These are phyloP conservation scores for Bimuria novae-zelandiae DNA, from an alignment of 2,329 filamentous ascomycete species.

Conservation along the genomic window DNA sequence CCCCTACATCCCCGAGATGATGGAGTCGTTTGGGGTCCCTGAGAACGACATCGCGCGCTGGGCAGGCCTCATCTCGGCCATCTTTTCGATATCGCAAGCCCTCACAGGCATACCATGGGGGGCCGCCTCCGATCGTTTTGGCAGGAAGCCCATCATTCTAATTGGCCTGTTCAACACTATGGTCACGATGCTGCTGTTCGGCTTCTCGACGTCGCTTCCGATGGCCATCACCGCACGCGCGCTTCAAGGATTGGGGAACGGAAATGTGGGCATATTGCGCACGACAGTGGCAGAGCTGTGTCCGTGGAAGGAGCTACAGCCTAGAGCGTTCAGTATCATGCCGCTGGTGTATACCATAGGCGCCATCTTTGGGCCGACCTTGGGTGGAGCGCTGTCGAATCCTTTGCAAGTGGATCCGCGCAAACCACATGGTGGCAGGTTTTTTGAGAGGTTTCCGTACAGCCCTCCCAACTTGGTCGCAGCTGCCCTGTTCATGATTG, in stretches of 20 bases:
- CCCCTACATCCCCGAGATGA: constrained; percentile 76
- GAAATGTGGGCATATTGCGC: constrained; percentile 82
- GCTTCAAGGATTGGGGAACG: constrained; percentile 82
- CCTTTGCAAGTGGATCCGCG: constrained; percentile 75
- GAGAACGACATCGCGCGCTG: constrained; percentile 60
- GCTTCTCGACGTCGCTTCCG: constrained; percentile 75
- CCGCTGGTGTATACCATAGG: constrained; percentile 88
- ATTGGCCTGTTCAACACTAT: constrained; percentile 78
- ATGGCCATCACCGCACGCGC: constrained; percentile 81
- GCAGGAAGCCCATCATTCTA: constrained; percentile 83
- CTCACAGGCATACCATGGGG: constrained; percentile 90
- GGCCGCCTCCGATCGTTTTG: constrained; percentile 76
- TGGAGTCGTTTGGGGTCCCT: constrained; percentile 47
- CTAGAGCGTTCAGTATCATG: constrained; percentile 90
- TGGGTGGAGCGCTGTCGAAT: constrained; percentile 85
- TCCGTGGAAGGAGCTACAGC: constrained; percentile 81
- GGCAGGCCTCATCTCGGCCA: constrained; percentile 82
- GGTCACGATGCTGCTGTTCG: constrained; percentile 79
- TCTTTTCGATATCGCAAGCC: constrained; percentile 79
- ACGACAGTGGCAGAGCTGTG: constrained; percentile 95
- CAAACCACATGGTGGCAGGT: constrained; percentile 65
- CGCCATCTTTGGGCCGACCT: constrained; percentile 80
- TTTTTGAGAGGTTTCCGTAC: constrained; percentile 81
- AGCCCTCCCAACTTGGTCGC: constrained; percentile 81
- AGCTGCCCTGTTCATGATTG: constrained; percentile 75